A percentile compares a stretch with the other conserved stretches of the same genome.
These are phyloP conservation scores for Linnemannia elongata DNA, from an alignment of 192 early-diverging fungal genomes.

Conservation along the genomic window DNA sequence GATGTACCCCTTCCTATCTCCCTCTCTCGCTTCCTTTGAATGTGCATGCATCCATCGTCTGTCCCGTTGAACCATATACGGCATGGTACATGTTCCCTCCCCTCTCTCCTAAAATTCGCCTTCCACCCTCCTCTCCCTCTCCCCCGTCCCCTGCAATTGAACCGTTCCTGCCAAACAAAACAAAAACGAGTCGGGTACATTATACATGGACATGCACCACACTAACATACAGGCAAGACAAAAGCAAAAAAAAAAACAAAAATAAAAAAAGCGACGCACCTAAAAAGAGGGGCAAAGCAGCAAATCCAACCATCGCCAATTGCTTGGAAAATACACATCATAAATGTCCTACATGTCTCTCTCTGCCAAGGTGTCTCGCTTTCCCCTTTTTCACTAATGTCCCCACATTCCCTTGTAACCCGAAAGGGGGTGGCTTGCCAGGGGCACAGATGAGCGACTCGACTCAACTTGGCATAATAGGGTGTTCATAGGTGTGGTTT, in stretches of 20 bases:
- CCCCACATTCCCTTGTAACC: neutral
- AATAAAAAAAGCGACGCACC: neutral
- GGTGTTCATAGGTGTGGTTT: neutral
- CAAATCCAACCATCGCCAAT: neutral
- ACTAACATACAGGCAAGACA: neutral
- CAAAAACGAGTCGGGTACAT: neutral
- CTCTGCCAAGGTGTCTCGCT: neutral
- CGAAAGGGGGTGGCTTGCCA: neutral
- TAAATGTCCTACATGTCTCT: neutral
- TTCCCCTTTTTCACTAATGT: too few relatives aligned
- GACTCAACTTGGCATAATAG: too few relatives aligned
- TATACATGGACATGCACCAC: neutral
- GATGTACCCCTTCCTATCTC: neutral
- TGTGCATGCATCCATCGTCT: too few relatives aligned
- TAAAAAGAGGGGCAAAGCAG: neutral
- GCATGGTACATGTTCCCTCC: neutral
- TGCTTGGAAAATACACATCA: neutral
- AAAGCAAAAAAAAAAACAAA: neutral
- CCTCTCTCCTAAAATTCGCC: neutral
- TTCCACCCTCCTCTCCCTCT: neutral
- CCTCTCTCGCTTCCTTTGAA: too few relatives aligned
- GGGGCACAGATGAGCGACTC: neutral
- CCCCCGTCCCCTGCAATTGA: neutral
- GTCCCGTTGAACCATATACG: too few relatives aligned
- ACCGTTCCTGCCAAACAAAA: neutral